phyloP scores from a whole-genome alignment of 495 filamentous ascomycete species.

The Cudoniella acicularis region DNA sequence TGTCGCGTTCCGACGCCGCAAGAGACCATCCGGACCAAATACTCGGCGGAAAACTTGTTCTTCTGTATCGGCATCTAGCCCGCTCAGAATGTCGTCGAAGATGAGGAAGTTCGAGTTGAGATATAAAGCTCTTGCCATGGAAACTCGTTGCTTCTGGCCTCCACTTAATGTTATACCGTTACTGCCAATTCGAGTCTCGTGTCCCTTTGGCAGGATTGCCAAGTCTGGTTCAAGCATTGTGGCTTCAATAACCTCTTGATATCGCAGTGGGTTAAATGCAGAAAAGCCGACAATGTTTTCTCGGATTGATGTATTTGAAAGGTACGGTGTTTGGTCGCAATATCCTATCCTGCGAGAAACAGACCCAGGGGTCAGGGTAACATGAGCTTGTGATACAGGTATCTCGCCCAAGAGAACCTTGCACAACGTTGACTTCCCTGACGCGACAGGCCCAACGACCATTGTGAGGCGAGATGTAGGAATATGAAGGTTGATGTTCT shows the following conservation, averaged over 20 bases:
- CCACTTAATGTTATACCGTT: too few relatives aligned
- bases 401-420: conserved; percentile 41
- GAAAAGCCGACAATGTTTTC: conserved; percentile 29
- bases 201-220: conserved; percentile 42
- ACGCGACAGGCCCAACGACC: conserved; percentile 54
- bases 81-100: conserved; percentile 59
- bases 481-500: not conserved
- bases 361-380: not conserved
- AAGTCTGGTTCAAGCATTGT: conserved; percentile 29
- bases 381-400: conserved; percentile 24
- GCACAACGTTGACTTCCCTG: conserved; percentile 51
- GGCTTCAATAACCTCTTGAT: conserved; percentile 12
- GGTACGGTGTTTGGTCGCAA: conserved; percentile 34
- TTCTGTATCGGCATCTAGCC: conserved; percentile 57
- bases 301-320: conserved; percentile 30
- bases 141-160: conserved; percentile 62
- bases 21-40: conserved; percentile 27
- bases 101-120: conserved; percentile 49
- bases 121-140: conserved; percentile 57
- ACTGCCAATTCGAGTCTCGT: conserved; percentile 48
- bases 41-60: conserved; percentile 55
- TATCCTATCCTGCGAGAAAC: conserved; percentile 10
- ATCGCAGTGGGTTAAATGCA: not conserved
- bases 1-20: conserved; percentile 7
- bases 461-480: conserved; percentile 27